Conservation (phyloP, 2,329 filamentous ascomycete species). For the Diaporthe helianthi region DNA sequence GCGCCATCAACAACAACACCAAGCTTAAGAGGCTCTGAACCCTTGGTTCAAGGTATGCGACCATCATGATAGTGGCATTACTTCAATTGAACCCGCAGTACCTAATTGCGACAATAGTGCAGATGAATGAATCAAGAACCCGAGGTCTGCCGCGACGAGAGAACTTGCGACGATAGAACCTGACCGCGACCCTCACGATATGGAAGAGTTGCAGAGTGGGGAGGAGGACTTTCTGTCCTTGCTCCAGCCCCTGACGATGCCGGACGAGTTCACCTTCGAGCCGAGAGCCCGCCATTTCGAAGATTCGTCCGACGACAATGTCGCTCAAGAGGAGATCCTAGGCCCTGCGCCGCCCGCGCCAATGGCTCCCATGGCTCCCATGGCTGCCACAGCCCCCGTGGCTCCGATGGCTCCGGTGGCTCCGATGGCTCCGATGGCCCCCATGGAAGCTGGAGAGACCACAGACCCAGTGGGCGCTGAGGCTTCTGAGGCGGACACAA, state of each 20-base stretch:
- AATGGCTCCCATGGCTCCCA: conserved; percentile 26
- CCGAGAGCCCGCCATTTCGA: background rate
- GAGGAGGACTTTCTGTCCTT: conserved; percentile 33
- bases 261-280: conserved; percentile 28
- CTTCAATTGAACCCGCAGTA: background rate
- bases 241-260: conserved; percentile 29
- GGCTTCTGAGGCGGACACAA: background rate
- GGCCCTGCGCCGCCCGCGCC: conserved; percentile 23
- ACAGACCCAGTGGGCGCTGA: background rate
- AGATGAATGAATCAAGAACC: conserved; percentile 15
- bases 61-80: background rate
- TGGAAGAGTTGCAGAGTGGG: conserved; percentile 20
- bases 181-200: background rate
- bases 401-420: background rate
- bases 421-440: conserved; percentile 7
- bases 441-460: conserved; percentile 11
- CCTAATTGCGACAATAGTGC: conserved; percentile 21
- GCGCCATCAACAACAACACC: background rate
- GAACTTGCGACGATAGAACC: conserved; percentile 6
- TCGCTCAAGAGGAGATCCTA: conserved; percentile 1
- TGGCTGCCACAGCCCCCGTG: background rate
- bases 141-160: conserved; percentile 11
- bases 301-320: conserved; percentile 29
- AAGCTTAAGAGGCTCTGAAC: background rate
- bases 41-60: conserved; percentile 16